Evolutionary conservation across 495 filamentous ascomycete genomes (phyloP).

Genomic region (Xylaria bambusicola): DNA sequence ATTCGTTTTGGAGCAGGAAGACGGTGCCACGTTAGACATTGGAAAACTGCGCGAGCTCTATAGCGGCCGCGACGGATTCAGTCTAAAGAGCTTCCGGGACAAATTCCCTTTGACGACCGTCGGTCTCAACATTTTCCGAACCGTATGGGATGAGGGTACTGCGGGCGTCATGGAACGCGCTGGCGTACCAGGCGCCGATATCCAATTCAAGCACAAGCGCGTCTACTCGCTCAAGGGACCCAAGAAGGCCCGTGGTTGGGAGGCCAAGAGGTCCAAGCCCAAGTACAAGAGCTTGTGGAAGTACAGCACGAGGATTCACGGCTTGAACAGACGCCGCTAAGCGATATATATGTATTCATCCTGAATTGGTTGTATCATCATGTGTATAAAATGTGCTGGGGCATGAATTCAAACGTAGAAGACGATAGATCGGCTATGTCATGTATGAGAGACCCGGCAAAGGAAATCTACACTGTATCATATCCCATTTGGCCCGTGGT

Average conservation of each 20-base stretch:
- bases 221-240: slow-evolving; percentile 53
- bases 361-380: slow-evolving; percentile 13
- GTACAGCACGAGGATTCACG: slow-evolving; percentile 50
- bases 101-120: slow-evolving; percentile 69
- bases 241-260: slow-evolving; percentile 55
- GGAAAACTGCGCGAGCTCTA: slow-evolving; percentile 57
- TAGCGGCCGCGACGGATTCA: slow-evolving; percentile 63
- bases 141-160: slow-evolving; percentile 84
- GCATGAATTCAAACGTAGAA: neutral
- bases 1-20: slow-evolving; percentile 79
- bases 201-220: slow-evolving; percentile 80
- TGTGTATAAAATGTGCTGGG: slow-evolving; percentile 14
- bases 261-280: slow-evolving; percentile 55
- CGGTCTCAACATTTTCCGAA: slow-evolving; percentile 84
- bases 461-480: slow-evolving; percentile 16
- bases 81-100: slow-evolving; percentile 68
- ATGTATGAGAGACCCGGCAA: neutral
- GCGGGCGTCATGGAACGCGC: slow-evolving; percentile 81
- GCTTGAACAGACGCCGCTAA: slow-evolving; percentile 29
- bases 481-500: slow-evolving; percentile 3
- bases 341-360: neutral
- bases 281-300: slow-evolving; percentile 59
- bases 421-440: neutral
- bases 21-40: slow-evolving; percentile 61
- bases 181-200: slow-evolving; percentile 69